phyloP scores from a whole-genome alignment of 352 stramenopile genomes.

The Phytophthora parvispora region DNA sequence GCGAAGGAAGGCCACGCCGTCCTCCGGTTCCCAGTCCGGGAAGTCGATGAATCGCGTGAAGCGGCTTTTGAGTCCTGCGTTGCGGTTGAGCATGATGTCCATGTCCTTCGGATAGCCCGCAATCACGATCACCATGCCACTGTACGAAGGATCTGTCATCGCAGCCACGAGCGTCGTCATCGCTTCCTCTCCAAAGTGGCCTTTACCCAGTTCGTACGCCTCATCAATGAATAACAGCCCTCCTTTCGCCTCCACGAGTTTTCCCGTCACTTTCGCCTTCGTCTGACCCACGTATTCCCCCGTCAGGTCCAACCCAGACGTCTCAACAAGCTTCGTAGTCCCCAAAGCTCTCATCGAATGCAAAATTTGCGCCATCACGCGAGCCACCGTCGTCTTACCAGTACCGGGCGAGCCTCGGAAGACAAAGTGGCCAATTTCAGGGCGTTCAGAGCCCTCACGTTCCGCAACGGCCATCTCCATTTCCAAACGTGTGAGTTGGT shows the following conservation, averaged over 20 bases:
- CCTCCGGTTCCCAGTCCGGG: constrained; percentile 84
- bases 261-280: constrained; percentile 87
- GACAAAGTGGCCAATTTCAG: constrained; percentile 85
- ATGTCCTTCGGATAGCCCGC: constrained; percentile 93
- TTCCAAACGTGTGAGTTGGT: constrained; percentile 59
- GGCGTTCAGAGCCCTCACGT: constrained; percentile 62
- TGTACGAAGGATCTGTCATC: constrained; percentile 89
- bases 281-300: constrained; percentile 93
- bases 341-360: constrained; percentile 93
- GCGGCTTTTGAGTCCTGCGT: constrained; percentile 93
- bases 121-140: constrained; percentile 92
- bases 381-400: constrained; percentile 93
- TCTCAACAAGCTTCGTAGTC: constrained; percentile 94
- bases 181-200: constrained; percentile 83
- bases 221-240: constrained; percentile 96
- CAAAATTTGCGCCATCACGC: constrained; percentile 95
- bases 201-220: constrained; percentile 93
- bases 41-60: constrained; percentile 94
- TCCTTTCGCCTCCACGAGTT: constrained; percentile 91
- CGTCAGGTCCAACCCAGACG: constrained; percentile 88
- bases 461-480: constrained; percentile 72
- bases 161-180: constrained; percentile 92
- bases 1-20: constrained; percentile 79
- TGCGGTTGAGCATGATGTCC: constrained; percentile 90
- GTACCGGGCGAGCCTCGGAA: constrained; percentile 92